A percentile compares a stretch with the other conserved stretches of the same genome.
Evolutionary conservation across 192 early-diverging fungal species (phyloP).

Genomic region (Linnemannia zychae): DNA sequence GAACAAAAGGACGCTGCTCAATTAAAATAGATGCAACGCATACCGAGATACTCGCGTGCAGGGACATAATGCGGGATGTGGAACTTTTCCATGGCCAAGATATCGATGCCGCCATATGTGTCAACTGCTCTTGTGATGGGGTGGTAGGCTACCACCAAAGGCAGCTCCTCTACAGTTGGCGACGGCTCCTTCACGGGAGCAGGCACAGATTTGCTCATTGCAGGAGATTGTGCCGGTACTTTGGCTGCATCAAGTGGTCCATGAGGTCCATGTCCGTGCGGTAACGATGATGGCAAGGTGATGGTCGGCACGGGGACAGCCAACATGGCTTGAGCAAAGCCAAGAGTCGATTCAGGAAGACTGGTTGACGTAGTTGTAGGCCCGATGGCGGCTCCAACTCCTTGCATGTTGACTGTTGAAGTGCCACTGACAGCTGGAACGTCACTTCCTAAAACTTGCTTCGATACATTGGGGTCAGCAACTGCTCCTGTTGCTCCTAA

Average conservation of each 20-base stretch:
- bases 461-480: neutral
- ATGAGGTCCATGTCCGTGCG: conserved; percentile 28
- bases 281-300: conserved; percentile 27
- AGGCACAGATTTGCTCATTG: neutral
- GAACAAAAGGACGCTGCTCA: neutral
- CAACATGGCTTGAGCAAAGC: conserved; percentile 50
- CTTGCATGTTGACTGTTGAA: neutral
- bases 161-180: neutral
- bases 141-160: conserved; percentile 59
- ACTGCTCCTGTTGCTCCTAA: neutral
- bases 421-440: neutral
- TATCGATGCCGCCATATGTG: conserved; percentile 82
- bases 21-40: conserved; percentile 8
- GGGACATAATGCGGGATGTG: conserved; percentile 66
- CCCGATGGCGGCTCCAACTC: neutral
- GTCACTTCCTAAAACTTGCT: neutral
- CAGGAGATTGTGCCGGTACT: neutral
- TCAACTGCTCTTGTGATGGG: conserved; percentile 78
- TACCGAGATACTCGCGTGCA: conserved; percentile 64
- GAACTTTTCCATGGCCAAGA: conserved; percentile 70
- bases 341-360: conserved; percentile 26
- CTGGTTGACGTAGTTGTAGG: conserved; percentile 3
- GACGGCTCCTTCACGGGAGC: neutral
- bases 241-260: neutral
- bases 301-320: conserved; percentile 54